Evolutionary conservation across 306 rosid species (phyloP).

Genomic region (Gynostemma pentaphyllum): DNA sequence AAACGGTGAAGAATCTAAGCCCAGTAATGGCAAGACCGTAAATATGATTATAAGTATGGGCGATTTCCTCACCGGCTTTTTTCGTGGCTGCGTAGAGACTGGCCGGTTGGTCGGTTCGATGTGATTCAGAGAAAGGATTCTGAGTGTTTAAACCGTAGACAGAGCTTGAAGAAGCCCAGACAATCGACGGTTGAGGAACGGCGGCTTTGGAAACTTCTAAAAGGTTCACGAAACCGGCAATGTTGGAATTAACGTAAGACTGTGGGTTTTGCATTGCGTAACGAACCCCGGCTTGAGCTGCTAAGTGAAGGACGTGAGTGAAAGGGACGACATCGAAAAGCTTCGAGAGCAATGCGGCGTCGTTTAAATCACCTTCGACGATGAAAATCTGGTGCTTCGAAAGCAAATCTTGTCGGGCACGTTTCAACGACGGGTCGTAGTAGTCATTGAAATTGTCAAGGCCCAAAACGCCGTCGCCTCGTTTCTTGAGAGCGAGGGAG

Average conservation of each 20-base stretch:
- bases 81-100: constrained; percentile 88
- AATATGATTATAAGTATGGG: constrained; percentile 80
- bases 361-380: constrained; percentile 74
- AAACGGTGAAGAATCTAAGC: constrained; percentile 74
- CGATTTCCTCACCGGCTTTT: constrained; percentile 86
- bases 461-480: constrained; percentile 85
- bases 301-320: constrained; percentile 78
- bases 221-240: constrained; percentile 81
- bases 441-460: constrained; percentile 75
- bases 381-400: constrained; percentile 45
- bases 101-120: constrained; percentile 76
- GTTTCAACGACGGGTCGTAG: constrained; percentile 76
- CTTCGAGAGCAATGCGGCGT: constrained; percentile 42
- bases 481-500: constrained; percentile 65
- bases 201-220: constrained; percentile 57
- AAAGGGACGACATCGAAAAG: constrained; percentile 84
- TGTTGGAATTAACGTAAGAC: constrained; percentile 61
- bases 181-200: constrained; percentile 71
- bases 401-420: constrained; percentile 46
- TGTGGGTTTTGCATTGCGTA: constrained; percentile 95
- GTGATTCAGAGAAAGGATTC: constrained; percentile 59
- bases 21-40: constrained; percentile 78
- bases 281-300: constrained; percentile 90
- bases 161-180: constrained; percentile 85
- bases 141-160: constrained; percentile 76